phyloP scores from a whole-genome alignment of 768 basidiomycete species.

The Daedaleopsis nitida region DNA sequence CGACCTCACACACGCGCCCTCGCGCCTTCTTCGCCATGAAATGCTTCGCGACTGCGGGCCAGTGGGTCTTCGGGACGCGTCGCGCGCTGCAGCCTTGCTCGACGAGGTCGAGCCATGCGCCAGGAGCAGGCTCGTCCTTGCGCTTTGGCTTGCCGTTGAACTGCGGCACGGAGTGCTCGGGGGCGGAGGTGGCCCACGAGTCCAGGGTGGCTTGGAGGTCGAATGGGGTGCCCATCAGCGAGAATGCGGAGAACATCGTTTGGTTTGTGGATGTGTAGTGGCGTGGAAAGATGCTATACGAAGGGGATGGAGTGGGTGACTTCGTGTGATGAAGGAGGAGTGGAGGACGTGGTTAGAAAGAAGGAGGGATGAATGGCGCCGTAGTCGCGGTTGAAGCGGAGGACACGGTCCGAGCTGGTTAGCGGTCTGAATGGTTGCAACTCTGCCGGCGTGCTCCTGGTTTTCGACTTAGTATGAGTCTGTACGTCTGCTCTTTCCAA shows the following conservation, averaged over 20 bases:
- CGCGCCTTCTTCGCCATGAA: slow-evolving; percentile 73
- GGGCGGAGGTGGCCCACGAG: slow-evolving; percentile 4
- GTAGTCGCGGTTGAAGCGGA: neutral
- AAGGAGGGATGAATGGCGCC: neutral
- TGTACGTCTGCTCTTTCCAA: neutral
- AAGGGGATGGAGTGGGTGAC: neutral
- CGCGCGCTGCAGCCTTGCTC: slow-evolving; percentile 66
- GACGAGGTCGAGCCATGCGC: slow-evolving; percentile 72
- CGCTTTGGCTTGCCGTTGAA: slow-evolving; percentile 72
- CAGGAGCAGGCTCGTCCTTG: slow-evolving; percentile 54
- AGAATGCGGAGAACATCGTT: neutral
- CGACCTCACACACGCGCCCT: slow-evolving; percentile 66
- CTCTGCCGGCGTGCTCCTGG: no score
- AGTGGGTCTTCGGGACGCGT: slow-evolving; percentile 74
- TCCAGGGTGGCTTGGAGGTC: slow-evolving; percentile 7
- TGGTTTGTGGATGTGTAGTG: neutral
- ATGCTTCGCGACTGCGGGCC: slow-evolving; percentile 79
- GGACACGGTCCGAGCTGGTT: neutral
- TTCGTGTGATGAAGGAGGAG: neutral
- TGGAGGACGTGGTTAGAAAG: neutral
- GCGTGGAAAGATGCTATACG: neutral
- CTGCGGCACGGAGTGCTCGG: slow-evolving; percentile 12
- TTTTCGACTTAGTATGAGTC: neutral
- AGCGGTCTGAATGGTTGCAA: neutral
- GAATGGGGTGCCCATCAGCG: neutral